Base-by-base conservation (phyloP, 2,329 filamentous ascomycete species). In the Diplodia sapinea region DNA sequence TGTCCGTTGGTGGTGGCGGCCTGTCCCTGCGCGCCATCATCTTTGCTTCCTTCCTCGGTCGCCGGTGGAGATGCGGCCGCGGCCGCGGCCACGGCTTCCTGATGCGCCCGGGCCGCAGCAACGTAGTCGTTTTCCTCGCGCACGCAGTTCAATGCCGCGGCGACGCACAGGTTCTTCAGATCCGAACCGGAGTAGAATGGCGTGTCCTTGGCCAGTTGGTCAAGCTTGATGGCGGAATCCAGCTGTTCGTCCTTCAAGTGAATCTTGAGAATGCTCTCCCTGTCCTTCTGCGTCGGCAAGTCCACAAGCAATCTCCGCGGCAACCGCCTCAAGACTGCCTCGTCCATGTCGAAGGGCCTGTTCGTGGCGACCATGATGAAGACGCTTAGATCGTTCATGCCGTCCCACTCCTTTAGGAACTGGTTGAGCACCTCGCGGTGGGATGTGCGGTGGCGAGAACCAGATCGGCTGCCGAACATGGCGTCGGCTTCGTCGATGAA, bases 321-420 rank as follows among this genome's bases (percentile, higher is more conserved):
- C 26, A 94, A 81, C 13, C 91, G 86, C n/a, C 92, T 85, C 55
- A 95, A 84, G 11, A 95, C 91, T 11, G 92, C 92, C 73, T 95
- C 92, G 74, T 99, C 95, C 0, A 99, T 87, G 74, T 98, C 95
- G 74, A 96, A 97, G 0, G 95, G 95, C 11, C 94, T 86, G 78
- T 99, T 98, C 9, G 94, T 98, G 33, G 95, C 94, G 0, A 98
- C 93, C 93, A 99, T 97, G 78, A 99, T 94, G 77, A 99, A 98
- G 2, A 94, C 93, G 20, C 91, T 91, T 56, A 89, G 86, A 68
- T 88, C 84, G 72, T 91, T 91, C 83, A 98, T 90, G 12, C 95
- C 95, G 73, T 98, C 95, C 95, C 94, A 98, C 78, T 98, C 94
- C 65, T 93, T 91, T 61, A 99, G 82, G 78, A 98, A 98, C 79